Evolutionary conservation across 2,329 filamentous ascomycete genomes (phyloP).

Genomic region (Remersonia thermophila): DNA sequence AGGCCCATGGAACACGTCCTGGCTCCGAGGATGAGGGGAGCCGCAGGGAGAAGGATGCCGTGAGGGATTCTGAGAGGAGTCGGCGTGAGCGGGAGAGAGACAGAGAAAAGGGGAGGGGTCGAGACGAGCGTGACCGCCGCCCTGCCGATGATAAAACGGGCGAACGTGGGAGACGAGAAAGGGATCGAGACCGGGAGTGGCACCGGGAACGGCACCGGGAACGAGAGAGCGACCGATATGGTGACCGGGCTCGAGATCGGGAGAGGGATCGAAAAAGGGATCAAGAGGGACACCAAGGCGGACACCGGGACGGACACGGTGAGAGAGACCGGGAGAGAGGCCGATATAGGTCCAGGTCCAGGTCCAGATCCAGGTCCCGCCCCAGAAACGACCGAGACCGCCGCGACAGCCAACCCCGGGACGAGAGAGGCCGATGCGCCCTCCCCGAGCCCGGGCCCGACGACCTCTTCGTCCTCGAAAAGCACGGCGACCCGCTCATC

Average conservation of each 20-base stretch:
- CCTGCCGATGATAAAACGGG: too few relatives aligned
- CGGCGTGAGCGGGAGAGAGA: slow-evolving; percentile 1
- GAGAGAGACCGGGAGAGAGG: slow-evolving; percentile 1
- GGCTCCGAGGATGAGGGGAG: too few relatives aligned
- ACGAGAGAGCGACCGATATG: neutral
- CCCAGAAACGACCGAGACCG: slow-evolving; percentile 1
- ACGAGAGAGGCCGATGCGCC: neutral
- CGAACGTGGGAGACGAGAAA: too few relatives aligned
- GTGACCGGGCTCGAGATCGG: neutral
- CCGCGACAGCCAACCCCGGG: neutral
- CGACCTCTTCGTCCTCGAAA: slow-evolving; percentile 51
- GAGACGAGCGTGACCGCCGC: neutral
- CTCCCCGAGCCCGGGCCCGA: slow-evolving; percentile 1
- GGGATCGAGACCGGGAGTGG: neutral
- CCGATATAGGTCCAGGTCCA: neutral
- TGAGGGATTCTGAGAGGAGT: neutral
- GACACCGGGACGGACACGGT: neutral
- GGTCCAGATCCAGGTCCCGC: neutral
- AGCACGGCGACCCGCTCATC: slow-evolving; percentile 64
- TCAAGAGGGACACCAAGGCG: too few relatives aligned
- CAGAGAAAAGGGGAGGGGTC: too few relatives aligned
- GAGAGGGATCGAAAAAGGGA: neutral
- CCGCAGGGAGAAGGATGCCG: neutral
- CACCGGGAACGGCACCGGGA: slow-evolving; percentile 3
- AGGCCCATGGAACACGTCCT: too few relatives aligned